Evolutionary conservation across 1,139 yeast species (phyloP), one percentile per base, ranked within the genome.

Genomic region (Geotrichum citri-aurantii): DNA sequence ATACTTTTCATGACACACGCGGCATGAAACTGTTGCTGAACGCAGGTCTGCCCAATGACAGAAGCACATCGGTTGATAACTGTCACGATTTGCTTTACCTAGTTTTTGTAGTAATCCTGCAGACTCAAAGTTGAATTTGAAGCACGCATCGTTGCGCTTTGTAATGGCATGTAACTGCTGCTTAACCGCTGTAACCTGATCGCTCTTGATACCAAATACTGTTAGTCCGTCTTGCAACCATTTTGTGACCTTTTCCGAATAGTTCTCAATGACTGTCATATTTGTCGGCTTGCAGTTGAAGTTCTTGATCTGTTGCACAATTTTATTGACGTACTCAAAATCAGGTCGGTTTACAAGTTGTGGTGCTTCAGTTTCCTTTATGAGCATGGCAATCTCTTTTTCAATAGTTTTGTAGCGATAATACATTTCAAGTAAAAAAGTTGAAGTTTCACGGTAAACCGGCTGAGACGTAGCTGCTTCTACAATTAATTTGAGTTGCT

Each of bases 81-180:
- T 17, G 14, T 37, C 44, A n/a, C 21, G 21, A n/a, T 37, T n/a
- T 12, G 14, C 1, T n/a, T 37, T 37, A 1, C 14, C 14, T 37
- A 12, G 21, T n/a, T 37, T 37, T 19, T 37, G 44, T 37, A 37
- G 44, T 19, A 7, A 8, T n/a, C 44, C 44, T n/a, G 14, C 21
- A 37, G 44, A 37, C 10, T n/a, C 10, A 2, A 17, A n/a, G n/a
- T 37, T 7, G 17, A 37, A 37, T 19, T n/a, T 37, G 44, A 81
- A 77, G 56, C 79, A 77, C 53, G 68, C 71, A 24, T 67, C 70
- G 17, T 74, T 70, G 57, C 77, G 77, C 52, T 72, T 69, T 44
- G 71, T 64, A 3, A 80, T 65, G 4, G 44, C 19, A 8, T 37
- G 44, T 12, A 37, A n/a, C 44, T 37, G 19, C 19, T 37, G 44